These are phyloP conservation scores for Rehmannia glutinosa DNA, from an alignment of 257 asterid species.

Conservation along the genomic window DNA sequence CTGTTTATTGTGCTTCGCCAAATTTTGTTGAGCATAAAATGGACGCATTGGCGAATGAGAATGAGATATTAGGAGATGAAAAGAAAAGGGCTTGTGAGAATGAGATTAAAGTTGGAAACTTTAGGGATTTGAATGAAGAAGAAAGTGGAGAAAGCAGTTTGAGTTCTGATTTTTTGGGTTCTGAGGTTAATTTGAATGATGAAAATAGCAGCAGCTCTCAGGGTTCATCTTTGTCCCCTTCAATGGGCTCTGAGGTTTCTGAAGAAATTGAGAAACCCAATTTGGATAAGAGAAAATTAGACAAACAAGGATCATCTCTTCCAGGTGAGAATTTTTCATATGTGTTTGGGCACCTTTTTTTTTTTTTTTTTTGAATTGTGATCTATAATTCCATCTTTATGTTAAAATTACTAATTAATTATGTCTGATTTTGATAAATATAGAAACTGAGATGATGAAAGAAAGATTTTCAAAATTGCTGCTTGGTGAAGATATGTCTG, in stretches of 20 bases:
- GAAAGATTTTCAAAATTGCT: slow-evolving; percentile 78
- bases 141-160: slow-evolving; percentile 45
- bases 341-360: neutral
- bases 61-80: slow-evolving; percentile 5
- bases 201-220: slow-evolving; percentile 39
- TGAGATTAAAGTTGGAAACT: slow-evolving; percentile 9
- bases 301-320: slow-evolving; percentile 47
- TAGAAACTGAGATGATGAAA: slow-evolving; percentile 79
- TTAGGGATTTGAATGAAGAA: slow-evolving; percentile 27
- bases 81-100: slow-evolving; percentile 10
- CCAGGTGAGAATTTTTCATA: too few relatives aligned
- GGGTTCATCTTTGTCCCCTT: slow-evolving; percentile 51
- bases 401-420: too few relatives aligned
- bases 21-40: slow-evolving; percentile 30
- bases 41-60: slow-evolving; percentile 29
- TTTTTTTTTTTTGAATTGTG: neutral
- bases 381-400: too few relatives aligned
- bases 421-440: neutral
- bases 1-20: slow-evolving; percentile 49
- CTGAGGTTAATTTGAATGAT: slow-evolving; percentile 44
- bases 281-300: slow-evolving; percentile 37
- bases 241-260: slow-evolving; percentile 28
- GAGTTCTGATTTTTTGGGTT: slow-evolving; percentile 45
- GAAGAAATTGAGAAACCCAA: slow-evolving; percentile 33
- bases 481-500: slow-evolving; percentile 94